Conservation (phyloP, 768 basidiomycete genomes). For the Rubroboletus pulcherrimus region DNA sequence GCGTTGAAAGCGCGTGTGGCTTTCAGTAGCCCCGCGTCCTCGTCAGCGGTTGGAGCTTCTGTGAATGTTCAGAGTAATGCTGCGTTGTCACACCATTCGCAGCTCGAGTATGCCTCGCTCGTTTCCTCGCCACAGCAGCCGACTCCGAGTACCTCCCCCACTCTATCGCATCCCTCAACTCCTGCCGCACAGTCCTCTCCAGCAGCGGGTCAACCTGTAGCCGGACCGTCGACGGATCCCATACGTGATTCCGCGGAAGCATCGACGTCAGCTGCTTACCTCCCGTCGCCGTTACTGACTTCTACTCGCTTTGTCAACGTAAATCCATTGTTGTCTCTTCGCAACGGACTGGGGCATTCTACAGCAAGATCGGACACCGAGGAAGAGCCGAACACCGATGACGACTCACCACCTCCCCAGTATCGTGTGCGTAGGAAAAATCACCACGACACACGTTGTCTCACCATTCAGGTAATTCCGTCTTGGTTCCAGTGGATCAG, state of each 20-base stretch:
- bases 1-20: conserved; percentile 41
- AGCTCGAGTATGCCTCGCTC: conserved; percentile 3
- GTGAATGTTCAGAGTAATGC: background rate
- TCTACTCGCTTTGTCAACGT: conserved; percentile 21
- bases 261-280: conserved; percentile 2
- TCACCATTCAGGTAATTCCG: conserved; percentile 60
- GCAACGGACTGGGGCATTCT: conserved; percentile 29
- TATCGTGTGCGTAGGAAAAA: conserved; percentile 45
- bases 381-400: conserved; percentile 35
- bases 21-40: conserved; percentile 15
- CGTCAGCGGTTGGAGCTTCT: conserved; percentile 1
- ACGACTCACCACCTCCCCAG: conserved; percentile 30
- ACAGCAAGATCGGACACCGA: conserved; percentile 35
- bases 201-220: conserved; percentile 10
- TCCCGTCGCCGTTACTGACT: conserved; percentile 17
- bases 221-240: conserved; percentile 4
- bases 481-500: background rate
- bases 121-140: conserved; percentile 22
- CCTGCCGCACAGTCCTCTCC: conserved; percentile 22
- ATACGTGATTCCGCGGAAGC: background rate
- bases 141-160: conserved; percentile 30
- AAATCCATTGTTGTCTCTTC: conserved; percentile 7
- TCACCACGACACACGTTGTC: conserved; percentile 60
- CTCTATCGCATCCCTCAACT: conserved; percentile 27
- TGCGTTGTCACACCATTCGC: conserved; percentile 5